Conservation (phyloP, 129 eudicot genomes). For the Flaveria brownii region DNA sequence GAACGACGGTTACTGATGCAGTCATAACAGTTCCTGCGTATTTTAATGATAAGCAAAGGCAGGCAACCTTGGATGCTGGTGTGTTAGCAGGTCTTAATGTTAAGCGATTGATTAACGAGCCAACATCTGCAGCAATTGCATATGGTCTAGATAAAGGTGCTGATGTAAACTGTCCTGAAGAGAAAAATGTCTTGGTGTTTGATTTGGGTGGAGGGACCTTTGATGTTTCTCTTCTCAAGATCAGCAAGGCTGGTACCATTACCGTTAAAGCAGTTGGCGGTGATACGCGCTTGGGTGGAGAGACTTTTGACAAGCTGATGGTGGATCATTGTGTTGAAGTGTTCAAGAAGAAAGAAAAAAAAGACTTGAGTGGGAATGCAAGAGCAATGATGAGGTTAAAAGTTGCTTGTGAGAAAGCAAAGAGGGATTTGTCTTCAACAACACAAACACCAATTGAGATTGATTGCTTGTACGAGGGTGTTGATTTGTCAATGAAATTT, state of each 20-base stretch:
- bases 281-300: constrained; percentile 33
- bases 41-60: background rate
- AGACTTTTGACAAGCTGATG: constrained; percentile 26
- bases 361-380: background rate
- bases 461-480: no score
- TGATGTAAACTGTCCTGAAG: background rate
- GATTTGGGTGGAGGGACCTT: constrained; percentile 33
- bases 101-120: constrained; percentile 19
- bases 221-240: constrained; percentile 26
- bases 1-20: no score
- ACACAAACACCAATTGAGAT: no score
- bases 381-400: constrained; percentile 18
- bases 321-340: constrained; percentile 18
- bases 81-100: constrained; percentile 20
- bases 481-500: no score
- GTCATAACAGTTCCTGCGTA: no score
- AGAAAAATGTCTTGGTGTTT: constrained; percentile 17
- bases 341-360: constrained; percentile 11
- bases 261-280: constrained; percentile 31
- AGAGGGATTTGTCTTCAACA: background rate
- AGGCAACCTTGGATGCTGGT: constrained; percentile 22
- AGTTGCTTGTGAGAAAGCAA: constrained; percentile 21
- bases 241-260: constrained; percentile 3
- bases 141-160: constrained; percentile 15
- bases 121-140: constrained; percentile 31